Evolutionary conservation across 140 eudicot species (phyloP).

Genomic region (Oenanthe javanica): DNA sequence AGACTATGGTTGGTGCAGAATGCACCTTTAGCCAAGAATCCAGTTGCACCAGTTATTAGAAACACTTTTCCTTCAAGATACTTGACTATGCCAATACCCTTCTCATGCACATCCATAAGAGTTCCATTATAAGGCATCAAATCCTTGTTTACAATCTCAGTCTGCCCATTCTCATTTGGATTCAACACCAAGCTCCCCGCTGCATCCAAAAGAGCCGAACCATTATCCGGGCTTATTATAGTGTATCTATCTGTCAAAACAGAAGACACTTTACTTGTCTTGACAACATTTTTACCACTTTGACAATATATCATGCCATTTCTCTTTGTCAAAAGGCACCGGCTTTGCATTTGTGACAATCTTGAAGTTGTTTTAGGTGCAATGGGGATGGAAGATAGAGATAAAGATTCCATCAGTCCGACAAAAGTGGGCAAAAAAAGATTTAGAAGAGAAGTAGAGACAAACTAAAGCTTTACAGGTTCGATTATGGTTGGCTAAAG

Average conservation of each 20-base stretch:
- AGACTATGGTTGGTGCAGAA: not conserved
- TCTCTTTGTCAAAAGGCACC: slow-evolving; percentile 23
- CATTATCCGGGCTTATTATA: slow-evolving; percentile 30
- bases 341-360: slow-evolving; percentile 18
- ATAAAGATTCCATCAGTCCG: slow-evolving; percentile 74
- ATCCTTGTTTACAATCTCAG: slow-evolving; percentile 27
- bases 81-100: slow-evolving; percentile 82
- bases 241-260: slow-evolving; percentile 34
- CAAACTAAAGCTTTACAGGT: slow-evolving; percentile 33
- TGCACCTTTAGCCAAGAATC: slow-evolving; percentile 91
- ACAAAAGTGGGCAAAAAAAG: slow-evolving; percentile 10
- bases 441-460: slow-evolving; percentile 16
- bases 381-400: slow-evolving; percentile 53
- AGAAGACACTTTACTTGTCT: slow-evolving; percentile 36
- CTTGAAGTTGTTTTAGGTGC: slow-evolving; percentile 18
- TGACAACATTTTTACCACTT: slow-evolving; percentile 47
- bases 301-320: slow-evolving; percentile 46
- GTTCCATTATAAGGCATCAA: slow-evolving; percentile 35
- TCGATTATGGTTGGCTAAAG: slow-evolving; percentile 33
- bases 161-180: slow-evolving; percentile 47
- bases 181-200: slow-evolving; percentile 34
- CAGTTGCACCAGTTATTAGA: slow-evolving; percentile 91
- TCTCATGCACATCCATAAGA: slow-evolving; percentile 36
- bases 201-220: slow-evolving; percentile 32
- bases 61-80: slow-evolving; percentile 64